Conservation (phyloP, 208 protist species). For the Leishmania guyanensis region DNA sequence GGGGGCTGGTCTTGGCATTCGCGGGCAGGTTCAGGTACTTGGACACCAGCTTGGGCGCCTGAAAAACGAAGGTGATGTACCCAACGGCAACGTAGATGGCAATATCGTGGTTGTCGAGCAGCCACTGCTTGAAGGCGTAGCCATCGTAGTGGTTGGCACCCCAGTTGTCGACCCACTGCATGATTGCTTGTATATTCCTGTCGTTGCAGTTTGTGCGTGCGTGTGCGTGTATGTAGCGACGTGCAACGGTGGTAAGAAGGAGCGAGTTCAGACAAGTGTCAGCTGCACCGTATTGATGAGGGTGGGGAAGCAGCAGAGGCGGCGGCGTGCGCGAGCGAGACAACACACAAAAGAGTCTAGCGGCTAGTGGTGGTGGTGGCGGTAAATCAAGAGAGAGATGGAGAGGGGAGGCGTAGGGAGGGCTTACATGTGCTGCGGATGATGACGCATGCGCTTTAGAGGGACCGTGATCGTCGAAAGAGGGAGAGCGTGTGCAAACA, state of each 20-base stretch:
- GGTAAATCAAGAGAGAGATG: slow-evolving; percentile 3
- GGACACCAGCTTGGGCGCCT: slow-evolving; percentile 34
- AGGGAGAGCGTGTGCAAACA: neutral
- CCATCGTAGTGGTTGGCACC: slow-evolving; percentile 61
- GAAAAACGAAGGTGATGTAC: slow-evolving; percentile 59
- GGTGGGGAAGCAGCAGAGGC: neutral
- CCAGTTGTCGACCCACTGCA: slow-evolving; percentile 57
- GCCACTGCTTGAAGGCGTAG: slow-evolving; percentile 55
- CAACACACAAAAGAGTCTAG: too few species aligned
- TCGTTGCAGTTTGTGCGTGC: neutral
- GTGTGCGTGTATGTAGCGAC: neutral
- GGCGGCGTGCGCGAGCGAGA: too few species aligned
- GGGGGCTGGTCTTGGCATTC: slow-evolving; percentile 31
- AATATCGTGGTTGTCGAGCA: slow-evolving; percentile 63
- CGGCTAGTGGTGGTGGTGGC: neutral
- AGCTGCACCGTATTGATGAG: neutral
- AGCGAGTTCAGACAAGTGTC: neutral
- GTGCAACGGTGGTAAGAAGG: neutral
- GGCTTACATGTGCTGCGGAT: neutral
- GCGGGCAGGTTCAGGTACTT: slow-evolving; percentile 34
- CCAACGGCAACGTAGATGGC: slow-evolving; percentile 48
- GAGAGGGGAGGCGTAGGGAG: neutral
- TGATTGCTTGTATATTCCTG: slow-evolving; percentile 2
- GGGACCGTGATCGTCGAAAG: neutral
- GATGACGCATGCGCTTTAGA: neutral